Evolutionary conservation across 2,329 filamentous ascomycete species (phyloP).

Genomic region (Aureobasidium sp.): DNA sequence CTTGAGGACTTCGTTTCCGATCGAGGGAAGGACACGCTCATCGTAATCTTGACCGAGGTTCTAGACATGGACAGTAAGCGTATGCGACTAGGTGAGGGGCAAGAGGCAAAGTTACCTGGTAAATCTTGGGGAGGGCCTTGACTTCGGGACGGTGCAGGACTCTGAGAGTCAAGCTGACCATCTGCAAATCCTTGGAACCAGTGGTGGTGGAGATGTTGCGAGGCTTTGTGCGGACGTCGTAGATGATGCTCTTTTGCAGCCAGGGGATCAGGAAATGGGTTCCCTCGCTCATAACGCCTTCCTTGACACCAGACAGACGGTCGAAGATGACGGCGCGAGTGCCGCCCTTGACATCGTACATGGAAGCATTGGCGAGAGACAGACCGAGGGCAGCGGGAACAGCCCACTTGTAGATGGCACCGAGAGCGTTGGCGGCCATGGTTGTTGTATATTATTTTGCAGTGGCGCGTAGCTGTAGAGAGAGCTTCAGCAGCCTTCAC

Average conservation of each 20-base stretch:
- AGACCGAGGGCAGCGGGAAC: slow-evolving; percentile 64
- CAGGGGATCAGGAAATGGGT: slow-evolving; percentile 95
- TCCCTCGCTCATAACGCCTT: slow-evolving; percentile 85
- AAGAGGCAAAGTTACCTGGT: slow-evolving; percentile 61
- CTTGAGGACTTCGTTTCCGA: slow-evolving; percentile 48
- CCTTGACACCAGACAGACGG: slow-evolving; percentile 82
- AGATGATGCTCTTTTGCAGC: slow-evolving; percentile 90
- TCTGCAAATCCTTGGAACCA: slow-evolving; percentile 97
- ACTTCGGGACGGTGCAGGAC: slow-evolving; percentile 94
- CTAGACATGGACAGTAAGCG: slow-evolving; percentile 38
- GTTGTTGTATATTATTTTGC: background rate
- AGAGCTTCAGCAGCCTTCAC: background rate
- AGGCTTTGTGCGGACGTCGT: slow-evolving; percentile 95
- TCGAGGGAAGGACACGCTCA: slow-evolving; percentile 49
- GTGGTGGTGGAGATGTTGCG: slow-evolving; percentile 97
- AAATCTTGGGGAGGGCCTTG: slow-evolving; percentile 88
- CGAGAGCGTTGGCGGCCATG: slow-evolving; percentile 43
- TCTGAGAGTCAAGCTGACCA: slow-evolving; percentile 96
- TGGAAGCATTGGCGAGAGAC: slow-evolving; percentile 62
- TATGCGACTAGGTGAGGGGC: background rate
- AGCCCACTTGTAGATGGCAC: slow-evolving; percentile 56
- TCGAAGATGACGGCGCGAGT: slow-evolving; percentile 97
- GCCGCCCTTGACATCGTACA: slow-evolving; percentile 97
- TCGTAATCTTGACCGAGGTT: slow-evolving; percentile 98
- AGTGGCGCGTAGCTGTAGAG: slow-evolving; percentile 4